A percentile compares a stretch with the other conserved stretches of the same genome.
Conservation (phyloP, 371 early-diverging fungal genomes). For the Lichtheimia ornata region DNA sequence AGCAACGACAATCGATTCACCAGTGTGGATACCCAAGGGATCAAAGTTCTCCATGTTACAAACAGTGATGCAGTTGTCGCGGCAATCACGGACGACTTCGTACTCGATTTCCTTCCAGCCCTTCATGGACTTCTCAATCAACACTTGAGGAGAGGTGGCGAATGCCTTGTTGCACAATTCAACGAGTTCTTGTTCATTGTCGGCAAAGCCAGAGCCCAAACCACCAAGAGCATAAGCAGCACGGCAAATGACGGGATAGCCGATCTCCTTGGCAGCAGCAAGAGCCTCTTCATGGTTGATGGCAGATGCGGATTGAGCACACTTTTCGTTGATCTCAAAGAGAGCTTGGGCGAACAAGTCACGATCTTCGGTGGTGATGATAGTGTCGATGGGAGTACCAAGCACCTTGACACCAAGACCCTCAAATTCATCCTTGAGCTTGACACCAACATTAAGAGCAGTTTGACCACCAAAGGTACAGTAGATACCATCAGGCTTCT, state of each 20-base stretch:
- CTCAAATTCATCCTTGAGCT: conserved; percentile 80
- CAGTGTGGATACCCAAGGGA: conserved; percentile 94
- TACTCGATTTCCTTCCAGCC: conserved; percentile 99
- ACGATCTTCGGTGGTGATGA: conserved; percentile 90
- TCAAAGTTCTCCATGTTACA: conserved; percentile 99
- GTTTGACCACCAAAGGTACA: conserved; percentile 95
- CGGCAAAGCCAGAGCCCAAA: conserved; percentile 94
- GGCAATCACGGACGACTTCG: conserved; percentile 95
- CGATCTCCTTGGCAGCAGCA: conserved; percentile 79
- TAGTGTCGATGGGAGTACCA: conserved; percentile 90
- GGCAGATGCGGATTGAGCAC: conserved; percentile 86
- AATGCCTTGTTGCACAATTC: conserved; percentile 79
- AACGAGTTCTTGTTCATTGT: conserved; percentile 71
- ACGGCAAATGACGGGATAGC: conserved; percentile 92
- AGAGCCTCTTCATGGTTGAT: conserved; percentile 82
- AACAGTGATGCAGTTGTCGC: conserved; percentile 95
- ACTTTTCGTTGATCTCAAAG: conserved; percentile 84
- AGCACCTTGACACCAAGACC: conserved; percentile 83
- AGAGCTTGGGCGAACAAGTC: conserved; percentile 91
- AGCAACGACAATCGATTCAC: conserved; percentile 96
- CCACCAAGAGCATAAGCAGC: conserved; percentile 95
- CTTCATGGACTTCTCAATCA: conserved; percentile 94
- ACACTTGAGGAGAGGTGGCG: conserved; percentile 82
- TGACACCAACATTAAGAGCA: conserved; percentile 91
- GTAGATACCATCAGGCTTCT: conserved; percentile 93